Base-by-base conservation (phyloP, 345 rosid genomes). In the Boechera stricta region DNA sequence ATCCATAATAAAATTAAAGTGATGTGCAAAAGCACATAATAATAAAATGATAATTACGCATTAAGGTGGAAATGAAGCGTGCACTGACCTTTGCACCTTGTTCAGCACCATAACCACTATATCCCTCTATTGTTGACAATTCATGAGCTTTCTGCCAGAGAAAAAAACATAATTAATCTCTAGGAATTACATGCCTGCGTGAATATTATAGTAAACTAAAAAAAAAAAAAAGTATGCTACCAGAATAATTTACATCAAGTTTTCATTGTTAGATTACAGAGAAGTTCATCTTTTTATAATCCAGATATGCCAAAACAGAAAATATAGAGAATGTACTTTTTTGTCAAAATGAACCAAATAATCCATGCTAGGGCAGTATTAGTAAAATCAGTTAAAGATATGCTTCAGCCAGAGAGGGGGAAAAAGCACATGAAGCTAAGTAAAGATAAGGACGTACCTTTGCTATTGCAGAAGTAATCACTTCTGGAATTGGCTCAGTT, bases 401-500 rank as follows among this genome's bases (percentile, higher is more conserved):
- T 26, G 13, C 7, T 41, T 18, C 7, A 18, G 15, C 47, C 32
- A 38, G 31, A 18, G 31, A 60, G 21, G 21, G 21, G 21, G 21
- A 21, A 21, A 21, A 21, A 35, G 3, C 2, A 56, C 47, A 32
- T 33, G 28, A 28, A 39, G 7, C 61, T 18, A 66, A 45, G 56
- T 11, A 10, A 78, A 51, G 53, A 26, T 44, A 32, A 55, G 64
- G 47, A 44, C 21, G 32, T 47, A 86, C 99, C 86, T 92, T 86
- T 71, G 90, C 84, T 79, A 95, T 88, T 33, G 96, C 91, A 55
- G 93, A 84, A 35, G 99, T 88, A 59, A 95, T 91, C 36, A 91
- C 93, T 61, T 89, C 93, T 5, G 99, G 99, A 80, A 95, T 95
- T 55, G 99, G 99, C 80, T 95, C 97, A 9, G 98, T 92, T 35